Base-by-base conservation (phyloP, 257 asterid genomes). In the Ehretia macrophylla region DNA sequence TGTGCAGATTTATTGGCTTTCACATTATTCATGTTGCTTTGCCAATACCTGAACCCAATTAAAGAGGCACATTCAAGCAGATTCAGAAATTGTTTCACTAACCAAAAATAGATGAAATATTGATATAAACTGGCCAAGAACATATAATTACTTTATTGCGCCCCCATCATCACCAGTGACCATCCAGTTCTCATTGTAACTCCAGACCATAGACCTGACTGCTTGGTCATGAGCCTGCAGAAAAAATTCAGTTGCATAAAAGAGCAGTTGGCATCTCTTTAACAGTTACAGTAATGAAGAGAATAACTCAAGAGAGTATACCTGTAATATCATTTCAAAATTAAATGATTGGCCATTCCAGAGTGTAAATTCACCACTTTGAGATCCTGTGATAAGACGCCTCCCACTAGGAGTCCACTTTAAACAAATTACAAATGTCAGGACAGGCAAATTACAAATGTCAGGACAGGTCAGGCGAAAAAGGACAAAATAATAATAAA, bases 331-430 rank as follows among this genome's bases (percentile, higher is more conserved):
- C 99, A 93, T 93, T 80, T 93, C 99, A 74, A 89, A 93, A 68
- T 93, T 93, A 72, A 93, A 93, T 39, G 99, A 88, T 61, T 89
- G 96, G 35, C 99, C 99, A 74, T 93, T 93, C 99, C 99, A 93
- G 65, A 93, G 81, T 51, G 99, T 93, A 80, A 93, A 93, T 79
- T 93, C 99, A 67, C 99, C 99, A 47, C 97, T 93, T 66, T 93
- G 97, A 62, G 99, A 93, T 66, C 99, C 99, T 22, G 99, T 93
- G 51, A 93, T 89, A 55, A 93, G 96, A 40, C 99, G 99, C 66
- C 99, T 87, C 59, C 99, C 99, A 81, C 95, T 93, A 53, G 99
- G 99, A 62, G 97, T 93, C 99, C 99, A 93, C 97, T 91, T 84
- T 55, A 58, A 66, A 66, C 53, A 73, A 58, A 62, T 68, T 68